Conservation (phyloP, 768 basidiomycete species). For the Mycena indigotica region DNA sequence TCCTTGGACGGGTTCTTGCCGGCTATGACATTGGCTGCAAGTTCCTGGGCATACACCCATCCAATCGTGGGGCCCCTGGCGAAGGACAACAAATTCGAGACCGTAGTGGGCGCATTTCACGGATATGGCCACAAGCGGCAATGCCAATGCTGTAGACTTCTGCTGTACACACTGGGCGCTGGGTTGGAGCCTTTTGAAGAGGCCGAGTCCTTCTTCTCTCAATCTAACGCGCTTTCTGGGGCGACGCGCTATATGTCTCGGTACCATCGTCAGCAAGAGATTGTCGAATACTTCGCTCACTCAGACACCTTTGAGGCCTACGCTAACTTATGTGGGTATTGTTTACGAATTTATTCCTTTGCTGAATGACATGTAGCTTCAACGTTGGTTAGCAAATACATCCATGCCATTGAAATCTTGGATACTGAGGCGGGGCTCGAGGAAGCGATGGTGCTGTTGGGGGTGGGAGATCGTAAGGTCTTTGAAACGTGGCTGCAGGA, state of each 20-base stretch:
- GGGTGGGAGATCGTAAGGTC: background rate
- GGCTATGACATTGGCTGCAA: slow-evolving; percentile 22
- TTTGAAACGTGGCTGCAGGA: slow-evolving; percentile 15
- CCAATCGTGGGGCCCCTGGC: background rate
- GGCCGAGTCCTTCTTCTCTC: slow-evolving; percentile 5
- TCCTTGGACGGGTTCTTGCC: background rate
- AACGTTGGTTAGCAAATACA: background rate
- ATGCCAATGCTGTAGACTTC: background rate
- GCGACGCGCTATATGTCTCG: background rate
- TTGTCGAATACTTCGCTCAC: slow-evolving; percentile 5
- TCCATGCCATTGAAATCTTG: background rate
- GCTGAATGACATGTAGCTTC: background rate
- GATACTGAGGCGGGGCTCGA: background rate
- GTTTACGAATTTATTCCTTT: background rate
- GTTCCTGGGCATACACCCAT: slow-evolving; percentile 10
- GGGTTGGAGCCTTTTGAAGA: slow-evolving; percentile 14
- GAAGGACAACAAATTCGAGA: background rate
- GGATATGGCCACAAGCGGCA: background rate
- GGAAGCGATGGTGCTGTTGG: background rate
- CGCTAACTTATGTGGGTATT: background rate
- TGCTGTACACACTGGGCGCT: slow-evolving; percentile 2
- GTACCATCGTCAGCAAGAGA: slow-evolving; percentile 8
- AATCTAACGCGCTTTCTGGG: background rate
- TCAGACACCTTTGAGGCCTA: slow-evolving; percentile 1
- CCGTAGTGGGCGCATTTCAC: background rate